Conservation (phyloP, 2,329 filamentous ascomycete species). For the Trichoderma oligosporum region DNA sequence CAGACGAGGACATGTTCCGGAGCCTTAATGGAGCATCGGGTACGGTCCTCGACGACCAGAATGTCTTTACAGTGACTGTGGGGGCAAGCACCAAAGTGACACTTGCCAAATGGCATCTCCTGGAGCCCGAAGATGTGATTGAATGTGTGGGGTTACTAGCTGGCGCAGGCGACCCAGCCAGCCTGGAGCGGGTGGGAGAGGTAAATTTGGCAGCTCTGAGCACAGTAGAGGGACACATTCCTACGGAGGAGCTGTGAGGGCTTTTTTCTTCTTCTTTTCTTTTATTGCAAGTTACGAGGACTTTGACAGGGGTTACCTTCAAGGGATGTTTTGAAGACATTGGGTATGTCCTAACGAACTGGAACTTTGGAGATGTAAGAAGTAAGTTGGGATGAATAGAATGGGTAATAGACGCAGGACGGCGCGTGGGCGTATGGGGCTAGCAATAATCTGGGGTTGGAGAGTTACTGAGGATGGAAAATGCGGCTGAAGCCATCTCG, state of each 20-base stretch:
- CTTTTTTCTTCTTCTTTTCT: not conserved
- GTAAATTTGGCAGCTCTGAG: slow-evolving; percentile 56
- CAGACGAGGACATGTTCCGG: slow-evolving; percentile 95
- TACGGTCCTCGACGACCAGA: slow-evolving; percentile 52
- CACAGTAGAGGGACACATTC: slow-evolving; percentile 51
- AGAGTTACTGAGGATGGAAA: slow-evolving; percentile 8
- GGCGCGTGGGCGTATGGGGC: slow-evolving; percentile 17
- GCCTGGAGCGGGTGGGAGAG: slow-evolving; percentile 42
- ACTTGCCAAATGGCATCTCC: slow-evolving; percentile 81
- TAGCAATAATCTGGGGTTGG: slow-evolving; percentile 11
- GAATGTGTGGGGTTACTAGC: slow-evolving; percentile 58
- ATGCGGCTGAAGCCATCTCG: not conserved
- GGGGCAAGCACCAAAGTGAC: slow-evolving; percentile 91
- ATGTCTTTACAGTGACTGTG: slow-evolving; percentile 87
- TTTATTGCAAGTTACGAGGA: not conserved
- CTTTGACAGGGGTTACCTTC: not conserved
- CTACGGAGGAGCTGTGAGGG: slow-evolving; percentile 26
- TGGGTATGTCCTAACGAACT: slow-evolving; percentile 1
- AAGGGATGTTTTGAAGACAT: not conserved
- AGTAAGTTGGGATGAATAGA: slow-evolving; percentile 3
- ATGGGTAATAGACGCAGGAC: slow-evolving; percentile 8
- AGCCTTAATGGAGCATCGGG: slow-evolving; percentile 61
- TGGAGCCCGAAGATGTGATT: slow-evolving; percentile 86
- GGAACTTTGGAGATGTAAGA: slow-evolving; percentile 2
- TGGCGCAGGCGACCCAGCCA: slow-evolving; percentile 41